Evolutionary conservation across 352 stramenopile genomes (phyloP).

Genomic region (Pythium chondricola): DNA sequence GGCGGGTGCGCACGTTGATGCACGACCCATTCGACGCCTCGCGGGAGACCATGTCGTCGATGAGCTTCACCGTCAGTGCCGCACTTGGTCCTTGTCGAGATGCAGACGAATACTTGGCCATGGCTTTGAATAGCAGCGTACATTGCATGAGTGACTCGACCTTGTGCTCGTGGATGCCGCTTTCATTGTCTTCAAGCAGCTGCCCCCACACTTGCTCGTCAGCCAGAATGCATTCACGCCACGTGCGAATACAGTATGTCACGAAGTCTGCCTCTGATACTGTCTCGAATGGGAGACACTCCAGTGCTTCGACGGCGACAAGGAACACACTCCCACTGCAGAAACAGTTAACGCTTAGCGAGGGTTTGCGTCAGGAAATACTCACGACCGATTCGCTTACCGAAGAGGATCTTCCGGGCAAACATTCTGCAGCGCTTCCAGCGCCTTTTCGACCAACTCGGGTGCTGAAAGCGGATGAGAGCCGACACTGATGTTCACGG

Average conservation of each 20-base stretch:
- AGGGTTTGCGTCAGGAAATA: background rate
- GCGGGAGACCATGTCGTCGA: slow-evolving; percentile 54
- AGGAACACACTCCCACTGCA: slow-evolving; percentile 61
- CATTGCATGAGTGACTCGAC: slow-evolving; percentile 57
- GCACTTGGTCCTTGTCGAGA: slow-evolving; percentile 14
- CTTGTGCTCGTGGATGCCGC: slow-evolving; percentile 55
- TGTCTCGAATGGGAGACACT: slow-evolving; percentile 35
- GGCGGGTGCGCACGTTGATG: slow-evolving; percentile 43
- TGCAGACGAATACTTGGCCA: slow-evolving; percentile 40
- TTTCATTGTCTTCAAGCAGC: slow-evolving; percentile 42
- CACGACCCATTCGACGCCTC: slow-evolving; percentile 36
- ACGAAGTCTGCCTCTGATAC: slow-evolving; percentile 30
- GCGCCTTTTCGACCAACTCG: slow-evolving; percentile 40
- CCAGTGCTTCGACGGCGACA: slow-evolving; percentile 60
- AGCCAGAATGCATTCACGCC: slow-evolving; percentile 47
- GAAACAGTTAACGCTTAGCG: background rate
- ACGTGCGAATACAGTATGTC: slow-evolving; percentile 36
- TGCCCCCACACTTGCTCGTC: slow-evolving; percentile 56
- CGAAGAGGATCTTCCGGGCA: slow-evolving; percentile 46
- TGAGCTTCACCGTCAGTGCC: slow-evolving; percentile 48
- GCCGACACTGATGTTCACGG: slow-evolving; percentile 32
- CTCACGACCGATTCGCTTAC: slow-evolving; percentile 18
- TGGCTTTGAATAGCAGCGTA: slow-evolving; percentile 62
- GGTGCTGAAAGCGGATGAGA: slow-evolving; percentile 32
- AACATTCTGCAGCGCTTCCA: slow-evolving; percentile 35